Base-by-base conservation (phyloP, 805 yeast genomes). In the Teunomyces stri region DNA sequence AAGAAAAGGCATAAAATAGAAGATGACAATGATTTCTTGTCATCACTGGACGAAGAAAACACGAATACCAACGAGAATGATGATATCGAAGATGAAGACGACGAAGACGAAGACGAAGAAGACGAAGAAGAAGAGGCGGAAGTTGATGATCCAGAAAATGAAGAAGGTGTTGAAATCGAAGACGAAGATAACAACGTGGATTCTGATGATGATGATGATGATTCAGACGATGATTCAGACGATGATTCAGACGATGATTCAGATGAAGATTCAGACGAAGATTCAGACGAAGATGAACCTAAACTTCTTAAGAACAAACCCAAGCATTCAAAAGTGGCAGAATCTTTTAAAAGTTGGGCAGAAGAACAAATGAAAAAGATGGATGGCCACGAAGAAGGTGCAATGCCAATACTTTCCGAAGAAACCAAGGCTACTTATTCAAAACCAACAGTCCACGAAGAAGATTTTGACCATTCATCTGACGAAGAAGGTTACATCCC, bases 291-390 rank as follows among this genome's bases (percentile, higher is more conserved):
- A 5, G 62, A 53, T 1, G 52, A 53, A 11, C 73, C 76, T 2
- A 53, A 63, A 40, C 59, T 71, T 16, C 51, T 69, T n/a, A 59
- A 61, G 33, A 65, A 61, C 28, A 78, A 71, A 56, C 76, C 76
- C 35, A 68, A 70, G 31, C 83, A 74, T 51, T 70, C 77, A 0
- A 61, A 74, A 27, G 69, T 55, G 0, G 75, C 74, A 2, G 72
- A 75, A 31, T 78, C 82, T 13, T 94, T 94, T 73, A 88, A 87
- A 65, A 79, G 79, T 15, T 94, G 99, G 98, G 97, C 97, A 0
- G 87, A 84, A 54, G 67, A 76, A 30, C 87, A 87, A 58, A 79
- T 84, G 3, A 80, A 85, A 48, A 73, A 78, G 50, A 68, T 82
- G 34, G 88, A 82, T 54, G 89, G 87, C 1, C 73, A 83, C 21